Evolutionary conservation across 495 filamentous ascomycete species (phyloP).

Genomic region (Aspergillus heteromorphus): DNA sequence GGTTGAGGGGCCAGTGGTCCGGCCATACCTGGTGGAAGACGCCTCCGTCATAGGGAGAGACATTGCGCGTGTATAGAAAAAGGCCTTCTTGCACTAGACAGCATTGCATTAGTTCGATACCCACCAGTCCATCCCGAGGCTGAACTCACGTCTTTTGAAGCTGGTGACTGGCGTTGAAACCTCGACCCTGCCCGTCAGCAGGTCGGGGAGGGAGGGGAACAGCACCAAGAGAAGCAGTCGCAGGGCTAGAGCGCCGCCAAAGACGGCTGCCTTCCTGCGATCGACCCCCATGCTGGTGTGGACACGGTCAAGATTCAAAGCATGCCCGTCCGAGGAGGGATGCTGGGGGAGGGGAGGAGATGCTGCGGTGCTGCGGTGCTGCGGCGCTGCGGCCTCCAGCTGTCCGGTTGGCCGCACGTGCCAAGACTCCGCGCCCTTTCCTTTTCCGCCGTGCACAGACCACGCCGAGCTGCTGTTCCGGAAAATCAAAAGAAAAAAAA

Average conservation of each 20-base stretch:
- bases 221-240: constrained; percentile 73
- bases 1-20: neutral
- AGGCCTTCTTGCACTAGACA: constrained; percentile 84
- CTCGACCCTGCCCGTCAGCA: constrained; percentile 88
- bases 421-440: constrained; percentile 25
- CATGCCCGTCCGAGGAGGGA: constrained; percentile 4
- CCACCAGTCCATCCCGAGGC: neutral
- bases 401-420: constrained; percentile 23
- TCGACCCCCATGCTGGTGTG: constrained; percentile 54
- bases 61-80: constrained; percentile 92
- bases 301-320: constrained; percentile 4
- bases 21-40: constrained; percentile 81
- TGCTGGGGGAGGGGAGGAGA: neutral
- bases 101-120: neutral
- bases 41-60: constrained; percentile 95
- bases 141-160: constrained; percentile 83
- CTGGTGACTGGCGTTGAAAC: constrained; percentile 94
- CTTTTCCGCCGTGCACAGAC: constrained; percentile 33
- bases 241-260: constrained; percentile 67
- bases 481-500: constrained; percentile 15
- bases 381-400: constrained; percentile 4
- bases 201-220: constrained; percentile 79
- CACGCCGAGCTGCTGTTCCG: constrained; percentile 21
- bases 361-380: neutral
- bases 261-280: constrained; percentile 70